Base-by-base conservation (phyloP, 352 stramenopile species). In the Thalassiosira sp. region DNA sequence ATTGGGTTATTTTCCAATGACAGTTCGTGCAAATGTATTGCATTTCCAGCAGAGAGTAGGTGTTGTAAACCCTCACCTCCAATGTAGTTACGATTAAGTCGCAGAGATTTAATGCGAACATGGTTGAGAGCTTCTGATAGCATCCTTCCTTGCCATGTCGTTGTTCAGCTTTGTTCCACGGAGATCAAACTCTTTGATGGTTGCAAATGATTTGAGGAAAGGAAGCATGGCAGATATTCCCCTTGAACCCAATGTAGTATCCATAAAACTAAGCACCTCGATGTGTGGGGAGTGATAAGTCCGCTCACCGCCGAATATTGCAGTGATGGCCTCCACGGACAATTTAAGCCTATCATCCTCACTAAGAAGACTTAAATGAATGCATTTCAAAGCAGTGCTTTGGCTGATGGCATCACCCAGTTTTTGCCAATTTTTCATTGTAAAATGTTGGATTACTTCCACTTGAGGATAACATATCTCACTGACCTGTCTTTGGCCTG, bases 101-200 rank as follows among this genome's bases (percentile, higher is more conserved):
- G 10, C 20, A 60, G 24, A n/a, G 15, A 16, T 42, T 40, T 15
- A 37, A 60, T 43, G 3, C 35, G 22, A 16, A 60, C 52, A 37
- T 24, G 52, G 18, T 60, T 18, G 52, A 60, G 52, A 11, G 52
- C 52, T 8, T 60, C 18, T 37, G 52, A 60, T 3, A 60, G 52
- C 5, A 60, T 33, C 24, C 24, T 58, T 2, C n/a, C 52, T 40
- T 28, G 10, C 18, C 22, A 6, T 13, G 13, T 45, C 35, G 10
- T 16, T 13, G 3, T 13, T 13, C 10, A 45, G 16, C 13, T 45
- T 45, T 6, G 3, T 45, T 6, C 11, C 16, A 16, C 35, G 2
- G 35, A 45, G 35, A 45, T 15, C 16, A 13, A 45, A 2, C 13
- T 45, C 3, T 15, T 45, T 15, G 7, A 45, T 1, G 3, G 10